These are phyloP conservation scores for Acanthamoeba castellanii DNA, from an alignment of 208 protist species.

Conservation along the genomic window DNA sequence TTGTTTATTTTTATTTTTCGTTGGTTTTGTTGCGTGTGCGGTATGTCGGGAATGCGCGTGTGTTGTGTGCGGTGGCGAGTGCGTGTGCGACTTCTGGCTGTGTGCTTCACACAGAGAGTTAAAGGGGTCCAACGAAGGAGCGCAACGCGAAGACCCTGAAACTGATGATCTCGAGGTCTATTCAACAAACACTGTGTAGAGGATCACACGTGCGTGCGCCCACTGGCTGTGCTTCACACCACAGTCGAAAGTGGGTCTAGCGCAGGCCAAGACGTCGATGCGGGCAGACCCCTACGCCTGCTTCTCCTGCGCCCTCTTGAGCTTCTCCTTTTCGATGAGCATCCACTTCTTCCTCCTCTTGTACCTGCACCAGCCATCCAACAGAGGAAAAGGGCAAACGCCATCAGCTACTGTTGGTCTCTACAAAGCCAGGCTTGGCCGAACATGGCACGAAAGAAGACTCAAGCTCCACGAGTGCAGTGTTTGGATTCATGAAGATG, in stretches of 20 bases:
- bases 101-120: no score
- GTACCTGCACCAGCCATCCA: background rate
- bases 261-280: no score
- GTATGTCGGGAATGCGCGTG: no score
- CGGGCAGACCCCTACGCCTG: background rate
- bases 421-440: background rate
- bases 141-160: no score
- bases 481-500: background rate
- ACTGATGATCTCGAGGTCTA: no score
- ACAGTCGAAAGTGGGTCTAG: no score
- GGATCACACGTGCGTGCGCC: no score
- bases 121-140: no score
- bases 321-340: constrained; percentile 42
- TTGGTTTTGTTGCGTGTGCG: background rate
- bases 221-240: no score
- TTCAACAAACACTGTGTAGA: no score
- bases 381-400: background rate
- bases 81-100: no score
- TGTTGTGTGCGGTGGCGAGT: no score
- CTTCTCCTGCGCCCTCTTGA: constrained; percentile 14
- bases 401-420: background rate
- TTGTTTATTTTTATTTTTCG: background rate
- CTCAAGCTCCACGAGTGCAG: background rate
- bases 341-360: constrained; percentile 49
- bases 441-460: background rate